Evolutionary conservation across 805 yeast species (phyloP), one percentile per base, ranked within the genome.

Genomic region (Myxozyma vanderwaltii): DNA sequence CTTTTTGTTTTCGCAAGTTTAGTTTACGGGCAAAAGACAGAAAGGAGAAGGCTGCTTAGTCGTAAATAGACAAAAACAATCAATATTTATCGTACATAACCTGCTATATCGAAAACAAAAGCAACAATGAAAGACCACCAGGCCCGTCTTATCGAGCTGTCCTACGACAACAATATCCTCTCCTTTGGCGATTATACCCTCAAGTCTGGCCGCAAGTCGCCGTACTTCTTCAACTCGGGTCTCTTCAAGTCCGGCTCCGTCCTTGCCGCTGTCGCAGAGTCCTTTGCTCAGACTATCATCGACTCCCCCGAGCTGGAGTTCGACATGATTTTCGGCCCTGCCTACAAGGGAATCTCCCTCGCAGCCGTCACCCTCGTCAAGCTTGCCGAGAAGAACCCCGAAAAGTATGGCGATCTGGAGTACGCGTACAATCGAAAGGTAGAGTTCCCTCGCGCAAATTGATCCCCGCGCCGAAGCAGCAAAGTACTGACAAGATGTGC

Each of bases 141-240:
- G 44, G 50, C 62, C 38, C 51, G 51, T n/a, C 90, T 92, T 71
- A 79, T 92, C 57, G 88, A 90, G 70, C 81, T 85, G 65, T 96
- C 99, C 24, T 77, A 91, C 65, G 89, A 86, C 67, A 82, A 87
- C 56, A 77, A 86, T 67, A 96, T 97, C 15, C 81, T 92, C 68
- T 84, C 86, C 71, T 94, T 92, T 72, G 98, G 98, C 53, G 74
- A 80, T 51, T 92, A 89, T 81, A 90, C 96, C 13, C 81, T 92
- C 72, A 92, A 92, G 74, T 86, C 95, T 1, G 98, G 98, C 24
- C 84, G 99, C 68, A 76, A 78, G 59, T 91, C 97, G n/a, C 99
- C 99, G 51, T 92, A 94, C 75, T 92, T 94, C 71, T 91, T 92
- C 82, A 91, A 91, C 76, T 76, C 90, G 75, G 98, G 97, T n/a